phyloP scores from a whole-genome alignment of 169 alveolate species.

The Plasmodium fragile region DNA sequence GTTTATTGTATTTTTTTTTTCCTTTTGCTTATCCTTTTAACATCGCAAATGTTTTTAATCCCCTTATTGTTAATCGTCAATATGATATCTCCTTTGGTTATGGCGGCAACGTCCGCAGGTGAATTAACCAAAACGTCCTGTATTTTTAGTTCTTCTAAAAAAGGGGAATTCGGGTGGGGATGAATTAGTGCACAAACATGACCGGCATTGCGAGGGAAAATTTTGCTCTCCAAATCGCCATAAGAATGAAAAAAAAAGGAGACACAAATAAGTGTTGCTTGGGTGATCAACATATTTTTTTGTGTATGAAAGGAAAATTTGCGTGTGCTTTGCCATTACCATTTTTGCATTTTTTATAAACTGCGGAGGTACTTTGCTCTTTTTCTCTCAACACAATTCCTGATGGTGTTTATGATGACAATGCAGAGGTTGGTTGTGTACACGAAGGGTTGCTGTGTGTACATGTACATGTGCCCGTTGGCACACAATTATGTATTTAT shows the following conservation, averaged over 20 bases:
- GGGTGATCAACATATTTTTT: conserved; percentile 1
- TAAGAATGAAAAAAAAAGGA: background rate
- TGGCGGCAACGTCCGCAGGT: conserved; percentile 29
- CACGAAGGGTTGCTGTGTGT: background rate
- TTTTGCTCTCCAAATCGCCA: background rate
- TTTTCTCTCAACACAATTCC: conserved; percentile 55
- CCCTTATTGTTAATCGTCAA: conserved; percentile 18
- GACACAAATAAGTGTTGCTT: background rate
- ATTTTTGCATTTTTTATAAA: conserved; percentile 3
- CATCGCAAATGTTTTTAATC: conserved; percentile 54
- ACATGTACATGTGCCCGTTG: background rate
- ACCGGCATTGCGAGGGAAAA: background rate
- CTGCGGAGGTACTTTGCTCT: background rate
- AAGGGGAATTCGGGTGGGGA: background rate
- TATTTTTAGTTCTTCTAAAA: conserved; percentile 37
- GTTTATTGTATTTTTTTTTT: background rate
- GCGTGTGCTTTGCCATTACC: conserved; percentile 1
- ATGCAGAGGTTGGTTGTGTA: background rate
- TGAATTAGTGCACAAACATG: background rate
- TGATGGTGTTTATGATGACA: background rate
- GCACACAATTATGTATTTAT: conserved; percentile 2
- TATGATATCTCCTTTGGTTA: conserved; percentile 41
- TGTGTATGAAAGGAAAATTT: background rate
- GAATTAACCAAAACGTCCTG: conserved; percentile 32
- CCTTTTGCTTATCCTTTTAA: conserved; percentile 10